Evolutionary conservation across 2,329 filamentous ascomycete species (phyloP).

Genomic region (Teratosphaeria epicoccoides): DNA sequence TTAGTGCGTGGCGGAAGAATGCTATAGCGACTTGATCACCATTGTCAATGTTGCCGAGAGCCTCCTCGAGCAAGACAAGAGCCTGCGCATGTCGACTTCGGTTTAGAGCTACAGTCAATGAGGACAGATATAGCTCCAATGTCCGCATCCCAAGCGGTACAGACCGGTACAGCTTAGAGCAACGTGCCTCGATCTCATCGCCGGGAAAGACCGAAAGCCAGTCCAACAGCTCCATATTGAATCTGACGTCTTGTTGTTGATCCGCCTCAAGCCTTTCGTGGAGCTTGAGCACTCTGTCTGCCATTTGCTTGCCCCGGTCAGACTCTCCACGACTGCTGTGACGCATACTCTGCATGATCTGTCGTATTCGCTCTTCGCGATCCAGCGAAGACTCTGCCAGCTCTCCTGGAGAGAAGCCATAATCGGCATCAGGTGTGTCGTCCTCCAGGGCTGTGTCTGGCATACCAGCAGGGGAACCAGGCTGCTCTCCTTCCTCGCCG

Average conservation of each 20-base stretch:
- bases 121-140: constrained; percentile 14
- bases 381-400: constrained; percentile 4
- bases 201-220: constrained; percentile 14
- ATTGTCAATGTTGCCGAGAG: constrained; percentile 16
- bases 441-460: background rate
- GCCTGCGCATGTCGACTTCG: constrained; percentile 8
- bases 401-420: constrained; percentile 6
- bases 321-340: background rate
- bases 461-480: constrained; percentile 5
- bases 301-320: background rate
- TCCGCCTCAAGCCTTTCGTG: constrained; percentile 22
- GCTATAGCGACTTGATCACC: constrained; percentile 13
- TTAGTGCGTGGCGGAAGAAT: constrained; percentile 12
- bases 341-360: constrained; percentile 1
- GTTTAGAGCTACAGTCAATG: constrained; percentile 10
- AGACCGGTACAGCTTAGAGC: constrained; percentile 16
- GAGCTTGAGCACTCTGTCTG: constrained; percentile 25
- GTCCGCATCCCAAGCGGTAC: constrained; percentile 12
- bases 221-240: constrained; percentile 18
- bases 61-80: constrained; percentile 17
- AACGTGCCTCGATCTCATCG: constrained; percentile 12
- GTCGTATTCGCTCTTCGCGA: background rate
- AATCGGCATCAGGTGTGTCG: background rate
- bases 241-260: constrained; percentile 11
- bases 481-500: constrained; percentile 1